These are phyloP conservation scores for Russula emetica DNA, from an alignment of 768 basidiomycete genomes.

Conservation along the genomic window DNA sequence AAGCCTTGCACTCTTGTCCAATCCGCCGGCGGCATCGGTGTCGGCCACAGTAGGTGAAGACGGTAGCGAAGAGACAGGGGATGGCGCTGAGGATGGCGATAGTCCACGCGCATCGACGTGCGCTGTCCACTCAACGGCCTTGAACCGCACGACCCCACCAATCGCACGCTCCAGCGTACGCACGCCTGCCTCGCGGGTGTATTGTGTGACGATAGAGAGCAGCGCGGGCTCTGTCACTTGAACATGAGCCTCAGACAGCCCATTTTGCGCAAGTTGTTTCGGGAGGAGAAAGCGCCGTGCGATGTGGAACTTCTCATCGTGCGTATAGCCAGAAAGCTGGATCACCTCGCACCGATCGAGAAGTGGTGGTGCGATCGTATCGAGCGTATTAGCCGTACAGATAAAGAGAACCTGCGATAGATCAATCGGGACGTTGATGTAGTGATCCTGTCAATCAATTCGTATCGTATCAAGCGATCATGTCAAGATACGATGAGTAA, in stretches of 20 bases:
- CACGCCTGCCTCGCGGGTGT: constrained; percentile 92
- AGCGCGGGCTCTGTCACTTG: constrained; percentile 66
- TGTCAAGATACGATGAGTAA: background rate
- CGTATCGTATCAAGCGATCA: background rate
- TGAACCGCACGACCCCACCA: constrained; percentile 82
- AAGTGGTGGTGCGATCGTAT: constrained; percentile 83
- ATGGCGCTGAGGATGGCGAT: constrained; percentile 22
- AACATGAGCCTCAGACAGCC: constrained; percentile 57
- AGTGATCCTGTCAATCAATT: constrained; percentile 64
- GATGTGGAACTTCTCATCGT: constrained; percentile 89
- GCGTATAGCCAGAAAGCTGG: constrained; percentile 78
- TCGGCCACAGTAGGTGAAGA: background rate
- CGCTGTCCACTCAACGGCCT: constrained; percentile 89
- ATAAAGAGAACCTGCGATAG: constrained; percentile 88
- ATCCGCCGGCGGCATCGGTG: background rate
- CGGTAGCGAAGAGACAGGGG: constrained; percentile 1
- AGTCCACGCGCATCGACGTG: constrained; percentile 42
- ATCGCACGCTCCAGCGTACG: constrained; percentile 83
- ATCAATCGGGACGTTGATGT: constrained; percentile 84
- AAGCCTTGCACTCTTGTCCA: background rate
- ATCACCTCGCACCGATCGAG: constrained; percentile 88
- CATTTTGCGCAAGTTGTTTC: constrained; percentile 80
- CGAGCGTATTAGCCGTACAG: constrained; percentile 86
- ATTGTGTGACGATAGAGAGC: constrained; percentile 66
- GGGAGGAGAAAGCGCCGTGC: constrained; percentile 83